phyloP scores from a whole-genome alignment of 257 asterid genomes.

The Catharanthus roseus region DNA sequence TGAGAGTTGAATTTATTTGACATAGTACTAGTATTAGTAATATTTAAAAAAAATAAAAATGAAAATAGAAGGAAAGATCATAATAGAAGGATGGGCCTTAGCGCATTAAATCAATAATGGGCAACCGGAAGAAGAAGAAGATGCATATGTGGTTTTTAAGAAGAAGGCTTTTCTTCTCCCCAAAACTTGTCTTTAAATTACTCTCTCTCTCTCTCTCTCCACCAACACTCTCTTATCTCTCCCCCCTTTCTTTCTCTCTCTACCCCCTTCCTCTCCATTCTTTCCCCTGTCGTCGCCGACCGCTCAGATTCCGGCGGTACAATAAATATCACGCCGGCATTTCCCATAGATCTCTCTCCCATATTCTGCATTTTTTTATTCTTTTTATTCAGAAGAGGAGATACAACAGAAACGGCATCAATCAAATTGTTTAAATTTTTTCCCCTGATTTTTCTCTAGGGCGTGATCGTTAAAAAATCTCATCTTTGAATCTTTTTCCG shows the following conservation, averaged over 20 bases:
- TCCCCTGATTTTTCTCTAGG: neutral
- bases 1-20: no score
- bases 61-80: neutral
- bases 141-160: neutral
- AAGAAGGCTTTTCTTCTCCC: neutral
- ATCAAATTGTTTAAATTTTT: neutral
- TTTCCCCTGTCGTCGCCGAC: conserved; percentile 17
- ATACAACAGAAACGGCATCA: neutral
- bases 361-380: conserved; percentile 8
- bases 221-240: neutral
- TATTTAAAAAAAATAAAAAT: no score
- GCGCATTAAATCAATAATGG: neutral
- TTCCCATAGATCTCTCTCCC: conserved; percentile 15
- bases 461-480: conserved; percentile 16
- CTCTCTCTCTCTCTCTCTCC: conserved; percentile 18
- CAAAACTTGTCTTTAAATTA: neutral
- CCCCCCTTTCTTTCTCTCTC: conserved; percentile 7
- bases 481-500: neutral
- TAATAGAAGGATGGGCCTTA: neutral
- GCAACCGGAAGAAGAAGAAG: neutral
- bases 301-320: conserved; percentile 30
- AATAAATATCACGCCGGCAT: conserved; percentile 7
- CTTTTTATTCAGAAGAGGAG: neutral
- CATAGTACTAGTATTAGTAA: no score
- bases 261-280: conserved; percentile 13